A percentile compares a stretch with the other conserved stretches of the same genome.
These are phyloP conservation scores for Paramecium caudatum DNA, from an alignment of 73 alveolate genomes.

Conservation along the genomic window DNA sequence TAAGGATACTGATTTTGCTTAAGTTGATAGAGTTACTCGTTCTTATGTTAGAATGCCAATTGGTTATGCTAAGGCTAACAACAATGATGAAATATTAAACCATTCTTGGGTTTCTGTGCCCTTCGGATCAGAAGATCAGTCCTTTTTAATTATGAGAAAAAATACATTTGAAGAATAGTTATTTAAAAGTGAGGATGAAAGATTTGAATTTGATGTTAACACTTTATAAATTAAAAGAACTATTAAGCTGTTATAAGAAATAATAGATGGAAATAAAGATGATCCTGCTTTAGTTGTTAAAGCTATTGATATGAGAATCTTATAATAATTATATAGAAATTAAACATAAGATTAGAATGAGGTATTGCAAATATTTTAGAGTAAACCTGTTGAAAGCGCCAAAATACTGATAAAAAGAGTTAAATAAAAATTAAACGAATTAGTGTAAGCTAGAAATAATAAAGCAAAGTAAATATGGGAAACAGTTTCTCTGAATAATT, in stretches of 20 bases:
- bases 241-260: slow-evolving; percentile 63
- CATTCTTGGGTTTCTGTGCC: slow-evolving; percentile 72
- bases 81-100: slow-evolving; percentile 45
- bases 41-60: slow-evolving; percentile 75
- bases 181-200: slow-evolving; percentile 83
- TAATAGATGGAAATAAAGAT: slow-evolving; percentile 21
- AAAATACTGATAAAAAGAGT: slow-evolving; percentile 73
- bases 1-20: slow-evolving; percentile 71
- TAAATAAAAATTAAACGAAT: slow-evolving; percentile 66
- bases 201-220: slow-evolving; percentile 80
- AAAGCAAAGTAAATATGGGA: slow-evolving; percentile 76
- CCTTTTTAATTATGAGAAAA: slow-evolving; percentile 78
- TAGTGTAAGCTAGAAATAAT: slow-evolving; percentile 60
- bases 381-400: slow-evolving; percentile 69
- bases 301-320: slow-evolving; percentile 73
- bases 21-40: slow-evolving; percentile 68
- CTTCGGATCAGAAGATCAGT: slow-evolving; percentile 79
- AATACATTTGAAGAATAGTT: slow-evolving; percentile 78
- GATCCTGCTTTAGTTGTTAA: slow-evolving; percentile 34
- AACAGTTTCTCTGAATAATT: slow-evolving; percentile 73
- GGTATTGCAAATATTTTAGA: slow-evolving; percentile 68
- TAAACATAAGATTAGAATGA: slow-evolving; percentile 68
- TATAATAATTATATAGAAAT: slow-evolving; percentile 59
- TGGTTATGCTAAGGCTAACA: slow-evolving; percentile 66
- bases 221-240: slow-evolving; percentile 66